Evolutionary conservation across 2,329 filamentous ascomycete genomes (phyloP), one percentile per base, ranked within the genome.

Genomic region (Penicillium rolfsii): DNA sequence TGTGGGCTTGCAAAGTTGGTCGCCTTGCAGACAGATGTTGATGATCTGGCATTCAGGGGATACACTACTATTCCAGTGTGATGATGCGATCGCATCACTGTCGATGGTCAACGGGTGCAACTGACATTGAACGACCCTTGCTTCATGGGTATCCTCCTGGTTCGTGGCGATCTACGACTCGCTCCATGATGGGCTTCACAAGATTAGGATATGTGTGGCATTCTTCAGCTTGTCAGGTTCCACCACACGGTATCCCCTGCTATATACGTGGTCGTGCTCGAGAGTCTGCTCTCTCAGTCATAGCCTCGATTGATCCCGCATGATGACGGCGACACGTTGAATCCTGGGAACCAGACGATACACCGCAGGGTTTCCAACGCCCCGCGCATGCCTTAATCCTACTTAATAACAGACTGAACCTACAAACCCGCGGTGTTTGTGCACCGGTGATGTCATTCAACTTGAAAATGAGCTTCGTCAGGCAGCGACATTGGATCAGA

Each of bases 21-120:
- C 67, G n/a, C 69, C 68, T 48, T 73, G 68, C 52, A 73, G 71
- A 40, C 72, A 67, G 7, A 50, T 62, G 40, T 67, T 71, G 46
- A 73, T 67, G 24, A 71, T 65, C 69, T 71, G 12, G 26, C 43
- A 26, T 22, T 30, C 9, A 24, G 41, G 45, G 16, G 28, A 59
- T 19, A 36, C 9, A 28, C 35, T 7, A 22, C 14, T 12, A 4
- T 41, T 45, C 11, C 22, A 45, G 16, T 19, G 19, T 38, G 16
- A 41, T 36, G 16, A n/a, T 41, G 38, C 19, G 38, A 48, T 26
- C 28, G 26, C 14, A 30, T n/a, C n/a, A 24, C 28, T 24, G 12
- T 16, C 16, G 50, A n/a, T 26, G 6, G 14, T 24, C 11, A 40
- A 49, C 40, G 30, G 58, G 48, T 30, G 35, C 56, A 26, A 59